Evolutionary conservation across 140 eudicot species (phyloP), one percentile per base, ranked within the genome.

Genomic region (Ambrosia hybrid): DNA sequence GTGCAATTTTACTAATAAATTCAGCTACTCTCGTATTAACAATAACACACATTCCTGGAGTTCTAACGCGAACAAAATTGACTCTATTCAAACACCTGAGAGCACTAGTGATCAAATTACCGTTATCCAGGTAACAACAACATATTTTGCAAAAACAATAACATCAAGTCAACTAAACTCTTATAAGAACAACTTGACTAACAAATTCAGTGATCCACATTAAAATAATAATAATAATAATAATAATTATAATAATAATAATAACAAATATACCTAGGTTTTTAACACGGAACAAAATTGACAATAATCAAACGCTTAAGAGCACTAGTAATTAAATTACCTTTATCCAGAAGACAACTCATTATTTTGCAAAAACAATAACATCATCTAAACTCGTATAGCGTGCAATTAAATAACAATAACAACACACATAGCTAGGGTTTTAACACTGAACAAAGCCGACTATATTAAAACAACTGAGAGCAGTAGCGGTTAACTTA

Each of bases 61-160:
- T 73, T 57, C 15, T n/a, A 58, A n/a, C 15, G 16, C 21, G 3
- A 1, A 39, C 5, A 5, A 67, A 72, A 43, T 14, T 4, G 9
- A 57, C 72, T 45, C 26, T 30, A 79, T n/a, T 67, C 39, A 59
- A 57, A 21, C 12, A 21, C 0, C 9, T 36, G 13, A 48, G 41
- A 37, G 51, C 57, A 72, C 16, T 52, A 0, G 79, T 4, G 11
- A 8, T 10, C 9, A 21, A 49, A 39, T 30, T 80, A 89, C 98
- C 95, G 84, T 85, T 67, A 11, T 41, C 45, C 9, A 70, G 43
- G 57, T 45, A 58, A 13, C 9, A 3, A 59, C 48, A 1, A 51
- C 61, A 74, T 63, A 51, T 63, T 51, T 52, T 16, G 72, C 65
- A 21, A 21, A 21, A 21, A 21, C 26, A 21, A 21, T 21, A 21